phyloP scores from a whole-genome alignment of 371 early-diverging fungal species.

The Mucor mucedo region DNA sequence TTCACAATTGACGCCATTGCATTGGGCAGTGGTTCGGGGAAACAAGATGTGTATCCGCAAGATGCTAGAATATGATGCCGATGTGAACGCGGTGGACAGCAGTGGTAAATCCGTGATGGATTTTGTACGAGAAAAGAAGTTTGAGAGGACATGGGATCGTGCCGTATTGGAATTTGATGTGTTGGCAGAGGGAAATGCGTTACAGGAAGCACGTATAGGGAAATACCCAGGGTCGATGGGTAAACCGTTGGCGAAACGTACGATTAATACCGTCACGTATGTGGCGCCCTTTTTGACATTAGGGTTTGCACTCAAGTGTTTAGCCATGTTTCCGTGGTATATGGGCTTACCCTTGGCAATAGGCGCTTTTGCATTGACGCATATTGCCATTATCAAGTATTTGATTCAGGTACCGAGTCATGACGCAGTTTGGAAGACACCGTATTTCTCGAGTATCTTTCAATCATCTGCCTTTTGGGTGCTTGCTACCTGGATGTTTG shows the following conservation, averaged over 20 bases:
- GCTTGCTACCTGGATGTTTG: constrained; percentile 62
- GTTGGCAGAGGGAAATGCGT: constrained; percentile 42
- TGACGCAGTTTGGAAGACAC: constrained; percentile 72
- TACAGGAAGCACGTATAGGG: constrained; percentile 31
- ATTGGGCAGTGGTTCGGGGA: constrained; percentile 74
- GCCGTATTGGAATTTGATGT: constrained; percentile 57
- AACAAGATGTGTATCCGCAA: constrained; percentile 48
- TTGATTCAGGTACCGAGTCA: constrained; percentile 61
- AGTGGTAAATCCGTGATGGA: constrained; percentile 57
- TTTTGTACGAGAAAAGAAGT: constrained; percentile 52
- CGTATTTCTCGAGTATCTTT: constrained; percentile 85
- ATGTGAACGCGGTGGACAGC: constrained; percentile 46
- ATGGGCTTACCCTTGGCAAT: constrained; percentile 72
- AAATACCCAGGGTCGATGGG: constrained; percentile 42
- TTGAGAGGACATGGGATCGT: constrained; percentile 44
- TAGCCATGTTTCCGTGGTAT: constrained; percentile 78
- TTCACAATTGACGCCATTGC: constrained; percentile 81
- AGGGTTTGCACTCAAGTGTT: constrained; percentile 58
- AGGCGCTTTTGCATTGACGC: constrained; percentile 57
- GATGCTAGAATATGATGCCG: constrained; percentile 62
- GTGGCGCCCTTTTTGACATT: constrained; percentile 73
- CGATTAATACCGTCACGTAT: constrained; percentile 69
- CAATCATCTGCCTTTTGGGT: constrained; percentile 81
- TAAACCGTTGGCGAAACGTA: constrained; percentile 49
- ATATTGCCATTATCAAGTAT: constrained; percentile 64